These are phyloP conservation scores for Cladosporium sp. DNA, from an alignment of 2,329 filamentous ascomycete species.

Conservation along the genomic window DNA sequence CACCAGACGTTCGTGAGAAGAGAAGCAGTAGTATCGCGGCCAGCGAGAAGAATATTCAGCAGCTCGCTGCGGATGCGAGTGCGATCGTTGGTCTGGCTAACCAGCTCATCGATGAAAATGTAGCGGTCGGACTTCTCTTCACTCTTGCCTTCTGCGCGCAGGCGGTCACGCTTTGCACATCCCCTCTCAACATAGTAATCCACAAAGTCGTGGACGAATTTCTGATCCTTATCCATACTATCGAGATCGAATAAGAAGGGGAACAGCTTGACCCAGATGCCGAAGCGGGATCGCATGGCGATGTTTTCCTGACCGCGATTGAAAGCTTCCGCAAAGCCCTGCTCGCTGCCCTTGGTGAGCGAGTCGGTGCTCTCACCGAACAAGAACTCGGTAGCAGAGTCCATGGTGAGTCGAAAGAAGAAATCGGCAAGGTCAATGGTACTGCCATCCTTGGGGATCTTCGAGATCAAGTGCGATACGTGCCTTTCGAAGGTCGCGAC, in stretches of 20 bases:
- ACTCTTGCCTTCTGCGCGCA: constrained; percentile 27
- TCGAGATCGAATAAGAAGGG: background rate
- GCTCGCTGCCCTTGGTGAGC: constrained; percentile 20
- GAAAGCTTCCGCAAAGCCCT: constrained; percentile 33
- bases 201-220: constrained; percentile 43
- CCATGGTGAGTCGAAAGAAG: constrained; percentile 63
- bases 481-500: constrained; percentile 58
- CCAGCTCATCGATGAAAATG: constrained; percentile 48
- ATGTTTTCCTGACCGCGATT: constrained; percentile 28
- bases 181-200: constrained; percentile 47
- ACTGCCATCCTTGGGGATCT: constrained; percentile 51
- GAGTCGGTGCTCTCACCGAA: constrained; percentile 50
- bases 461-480: constrained; percentile 54
- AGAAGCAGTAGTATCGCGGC: constrained; percentile 52
- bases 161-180: constrained; percentile 30
- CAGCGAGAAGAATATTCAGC: constrained; percentile 50
- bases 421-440: constrained; percentile 57
- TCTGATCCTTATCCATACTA: constrained; percentile 31
- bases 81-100: constrained; percentile 43
- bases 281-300: constrained; percentile 23
- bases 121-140: constrained; percentile 36
- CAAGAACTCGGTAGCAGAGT: constrained; percentile 64
- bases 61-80: constrained; percentile 46
- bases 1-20: constrained; percentile 46
- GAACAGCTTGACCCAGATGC: constrained; percentile 19